Base-by-base conservation (phyloP, 2,329 filamentous ascomycete genomes). In the Hypoxylon sp. region DNA sequence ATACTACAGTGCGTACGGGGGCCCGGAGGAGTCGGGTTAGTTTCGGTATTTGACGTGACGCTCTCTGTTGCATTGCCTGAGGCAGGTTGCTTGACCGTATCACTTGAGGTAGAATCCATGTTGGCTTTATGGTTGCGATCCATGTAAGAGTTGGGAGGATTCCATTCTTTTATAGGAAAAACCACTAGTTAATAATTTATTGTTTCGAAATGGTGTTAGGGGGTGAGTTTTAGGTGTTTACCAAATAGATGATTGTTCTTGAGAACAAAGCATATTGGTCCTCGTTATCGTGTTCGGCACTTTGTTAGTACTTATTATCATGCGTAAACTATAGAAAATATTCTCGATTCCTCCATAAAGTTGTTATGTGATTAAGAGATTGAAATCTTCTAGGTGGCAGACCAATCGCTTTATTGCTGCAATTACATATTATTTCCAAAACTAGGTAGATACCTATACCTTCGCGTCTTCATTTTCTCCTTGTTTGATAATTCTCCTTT, bases 401-500 rank as follows among this genome's bases (percentile, higher is more conserved):
- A 19, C 21, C 8, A 21, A 41, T 41, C 3, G 8, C 2, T 19
- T 11, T 11, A 11, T 21, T 11, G 16, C 19, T 41, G 11, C 16
- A 21, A 2, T 11, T 21, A 7, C 16, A n/a, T 5, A 7, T 16
- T 11, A 11, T 41, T 21, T 21, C 21, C 48, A 39, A 23, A 32
- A 23, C 23, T 2, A 7, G 11, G 3, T 4, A 25, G 23, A n/a
- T 19, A 14, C 27, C 25, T 57, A 58, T 7, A 55, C 52, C 6
- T 51, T 32, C 32, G 12, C 19, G 8, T 27, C 53, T 30, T 48
- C 37, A 11, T 23, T 37, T 21, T 27, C 37, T 19, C 34, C 52
- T 53, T 52, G 56, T 30, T 61, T 58, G 2, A 66, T 66, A 37
- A 70, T 71, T 14, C 52, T 61, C 43, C 63, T 70, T 62, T 74